Percentiles rank a stretch among this genome's conserved stretches.
Conservation (phyloP, 1,284 basidiomycete genomes). For the Sanghuangporus baumii region DNA sequence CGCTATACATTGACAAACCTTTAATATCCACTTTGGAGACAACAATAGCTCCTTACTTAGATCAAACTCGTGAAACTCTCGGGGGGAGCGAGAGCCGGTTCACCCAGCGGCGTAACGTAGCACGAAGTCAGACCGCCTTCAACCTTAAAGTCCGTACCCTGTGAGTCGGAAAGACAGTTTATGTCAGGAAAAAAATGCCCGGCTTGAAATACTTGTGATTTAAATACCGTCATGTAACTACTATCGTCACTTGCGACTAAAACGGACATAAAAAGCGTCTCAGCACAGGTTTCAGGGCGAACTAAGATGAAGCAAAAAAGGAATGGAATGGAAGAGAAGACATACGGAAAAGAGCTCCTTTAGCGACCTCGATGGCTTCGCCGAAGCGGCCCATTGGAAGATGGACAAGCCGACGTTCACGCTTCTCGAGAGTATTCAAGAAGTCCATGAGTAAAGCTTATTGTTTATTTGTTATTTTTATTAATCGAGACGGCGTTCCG, state of each 20-base stretch:
- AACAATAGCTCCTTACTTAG: background rate
- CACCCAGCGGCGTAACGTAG: constrained; percentile 80
- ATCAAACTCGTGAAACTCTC: constrained; percentile 38
- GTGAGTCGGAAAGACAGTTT: constrained; percentile 24
- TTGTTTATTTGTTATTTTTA: background rate
- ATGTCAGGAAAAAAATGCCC: constrained; percentile 32
- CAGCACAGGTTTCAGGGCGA: background rate
- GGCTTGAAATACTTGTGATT: background rate
- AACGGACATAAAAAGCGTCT: constrained; percentile 5
- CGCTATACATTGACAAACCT: too few species aligned
- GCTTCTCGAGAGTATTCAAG: constrained; percentile 95
- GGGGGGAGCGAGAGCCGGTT: constrained; percentile 62
- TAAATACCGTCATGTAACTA: constrained; percentile 74
- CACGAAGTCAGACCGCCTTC: constrained; percentile 88
- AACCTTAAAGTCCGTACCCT: constrained; percentile 91
- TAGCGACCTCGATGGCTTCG: constrained; percentile 92
- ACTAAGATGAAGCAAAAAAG: background rate
- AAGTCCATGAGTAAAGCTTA: constrained; percentile 94
- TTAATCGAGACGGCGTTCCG: background rate
- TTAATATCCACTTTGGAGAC: background rate
- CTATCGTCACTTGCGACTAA: constrained; percentile 81
- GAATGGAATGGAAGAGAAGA: constrained; percentile 21
- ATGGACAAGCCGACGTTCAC: constrained; percentile 84
- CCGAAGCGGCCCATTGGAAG: constrained; percentile 97
- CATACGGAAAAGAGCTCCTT: constrained; percentile 86